Evolutionary conservation across 768 basidiomycete species (phyloP), one percentile per base, ranked within the genome.

Genomic region (Podaxis carcinomalis): DNA sequence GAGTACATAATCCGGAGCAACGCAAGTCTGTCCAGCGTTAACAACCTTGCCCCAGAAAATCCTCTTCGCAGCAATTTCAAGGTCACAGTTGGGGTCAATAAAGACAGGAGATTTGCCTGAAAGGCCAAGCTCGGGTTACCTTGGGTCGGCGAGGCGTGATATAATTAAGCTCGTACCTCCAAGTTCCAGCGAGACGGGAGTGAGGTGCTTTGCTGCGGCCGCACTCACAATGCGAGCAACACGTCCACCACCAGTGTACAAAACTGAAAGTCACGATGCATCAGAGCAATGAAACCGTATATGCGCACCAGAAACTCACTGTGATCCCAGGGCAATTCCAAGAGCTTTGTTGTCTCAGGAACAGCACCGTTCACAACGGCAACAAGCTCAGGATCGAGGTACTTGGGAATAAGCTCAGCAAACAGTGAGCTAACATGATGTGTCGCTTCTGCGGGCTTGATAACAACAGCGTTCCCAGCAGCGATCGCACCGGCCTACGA

Each of bases 21-120:
- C 77, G 60, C 92, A 94, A 1, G 85, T 85, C 75, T 93, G 83
- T 2, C 93, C 93, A 0, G 83, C 84, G 65, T 95, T 95, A 39
- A 79, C 73, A n/a, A 75, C 71, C 51, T 92, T 92, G n/a, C 91
- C 91, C 90, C 90, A 93, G 37, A 93, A 70, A 47, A 95, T 78
- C n/a, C 92, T 80, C 46, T 80, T 81, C 2, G 90, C 89, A 0
- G 87, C 80, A 4, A 79, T 73, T 59, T 85, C 78, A 53, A 93
- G 73, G 68, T 94, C 87, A 57, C 83, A 85, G 21, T 75, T 78
- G 0, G 89, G 79, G 70, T 93, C 89, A 47, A 95, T 75, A 63
- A 93, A 76, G 19, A 85, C 89, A 1, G 92, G 91, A 1, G 82
- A 86, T 70, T 93, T 92, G 25, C 91, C 87, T 68, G 40, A 23